A percentile compares a stretch with the other conserved stretches of the same genome.
These are phyloP conservation scores for Chalara sp. DNA, from an alignment of 2,329 filamentous ascomycete genomes.

Conservation along the genomic window DNA sequence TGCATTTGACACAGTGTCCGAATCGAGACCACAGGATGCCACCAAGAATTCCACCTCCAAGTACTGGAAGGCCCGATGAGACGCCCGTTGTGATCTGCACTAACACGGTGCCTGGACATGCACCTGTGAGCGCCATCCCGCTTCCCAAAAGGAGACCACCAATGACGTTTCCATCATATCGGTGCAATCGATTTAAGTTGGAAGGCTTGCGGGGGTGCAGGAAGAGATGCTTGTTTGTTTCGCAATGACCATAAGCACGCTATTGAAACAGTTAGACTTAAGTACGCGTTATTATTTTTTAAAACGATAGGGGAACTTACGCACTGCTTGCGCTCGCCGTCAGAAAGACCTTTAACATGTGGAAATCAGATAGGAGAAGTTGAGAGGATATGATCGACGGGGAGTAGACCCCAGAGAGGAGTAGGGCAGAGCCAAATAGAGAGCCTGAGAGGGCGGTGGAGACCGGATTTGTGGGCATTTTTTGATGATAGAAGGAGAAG, in stretches of 20 bases:
- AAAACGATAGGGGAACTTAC: conserved; percentile 32
- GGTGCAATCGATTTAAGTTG: conserved; percentile 41
- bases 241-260: conserved; percentile 38
- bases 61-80: conserved; percentile 31
- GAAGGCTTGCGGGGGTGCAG: conserved; percentile 43
- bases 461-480: neutral
- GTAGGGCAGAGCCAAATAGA: conserved; percentile 54
- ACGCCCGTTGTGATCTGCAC: conserved; percentile 43
- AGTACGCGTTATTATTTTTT: neutral
- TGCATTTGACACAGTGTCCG: conserved; percentile 22
- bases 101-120: conserved; percentile 58
- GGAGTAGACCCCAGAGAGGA: conserved; percentile 49
- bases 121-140: conserved; percentile 59
- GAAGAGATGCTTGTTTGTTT: conserved; percentile 32
- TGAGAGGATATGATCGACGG: conserved; percentile 52
- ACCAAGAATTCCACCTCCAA: conserved; percentile 47
- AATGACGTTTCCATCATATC: conserved; percentile 57
- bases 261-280: conserved; percentile 15
- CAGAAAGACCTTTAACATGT: conserved; percentile 58
- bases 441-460: conserved; percentile 37
- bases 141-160: conserved; percentile 54
- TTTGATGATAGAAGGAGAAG: neutral
- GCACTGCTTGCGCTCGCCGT: conserved; percentile 53
- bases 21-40: conserved; percentile 33
- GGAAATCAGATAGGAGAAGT: conserved; percentile 51